Conservation (phyloP, 2,329 filamentous ascomycete species). For the Akanthomyces dipterigenus region DNA sequence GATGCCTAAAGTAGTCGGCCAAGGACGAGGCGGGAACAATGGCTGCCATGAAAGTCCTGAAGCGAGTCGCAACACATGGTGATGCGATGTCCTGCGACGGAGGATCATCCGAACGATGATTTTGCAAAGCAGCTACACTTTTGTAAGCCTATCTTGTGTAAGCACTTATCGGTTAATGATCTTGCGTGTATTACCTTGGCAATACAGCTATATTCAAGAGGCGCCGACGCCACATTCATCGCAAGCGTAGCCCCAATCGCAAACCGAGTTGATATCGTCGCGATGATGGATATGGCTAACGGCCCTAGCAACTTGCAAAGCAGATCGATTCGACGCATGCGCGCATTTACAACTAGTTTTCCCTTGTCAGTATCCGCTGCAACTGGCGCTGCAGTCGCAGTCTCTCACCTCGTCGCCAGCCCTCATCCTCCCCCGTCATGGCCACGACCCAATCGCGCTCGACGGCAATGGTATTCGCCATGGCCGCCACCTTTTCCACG, state of each 20-base stretch:
- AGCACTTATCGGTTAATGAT: no score
- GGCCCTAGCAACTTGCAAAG: slow-evolving; percentile 53
- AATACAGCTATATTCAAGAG: slow-evolving; percentile 1
- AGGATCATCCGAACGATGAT: not conserved
- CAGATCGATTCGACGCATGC: slow-evolving; percentile 57
- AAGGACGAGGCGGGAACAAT: slow-evolving; percentile 16
- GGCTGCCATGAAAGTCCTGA: not conserved
- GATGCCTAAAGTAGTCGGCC: slow-evolving; percentile 44
- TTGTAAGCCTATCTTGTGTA: slow-evolving; percentile 18
- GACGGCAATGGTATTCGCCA: slow-evolving; percentile 4
- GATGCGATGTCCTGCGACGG: not conserved
- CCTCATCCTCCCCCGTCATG: not conserved
- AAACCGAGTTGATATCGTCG: slow-evolving; percentile 37
- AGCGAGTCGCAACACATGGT: not conserved
- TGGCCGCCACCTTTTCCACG: not conserved
- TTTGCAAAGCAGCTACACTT: slow-evolving; percentile 16
- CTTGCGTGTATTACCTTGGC: not conserved
- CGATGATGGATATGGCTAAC: slow-evolving; percentile 46
- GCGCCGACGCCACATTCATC: slow-evolving; percentile 32
- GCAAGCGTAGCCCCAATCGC: slow-evolving; percentile 43
- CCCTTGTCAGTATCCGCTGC: slow-evolving; percentile 18
- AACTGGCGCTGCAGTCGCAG: slow-evolving; percentile 39
- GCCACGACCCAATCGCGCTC: slow-evolving; percentile 7
- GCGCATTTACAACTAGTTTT: slow-evolving; percentile 41
- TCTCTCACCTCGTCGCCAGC: not conserved